phyloP scores from a whole-genome alignment of 176 grass and related monocot species.

The Elymus sibiricus region DNA sequence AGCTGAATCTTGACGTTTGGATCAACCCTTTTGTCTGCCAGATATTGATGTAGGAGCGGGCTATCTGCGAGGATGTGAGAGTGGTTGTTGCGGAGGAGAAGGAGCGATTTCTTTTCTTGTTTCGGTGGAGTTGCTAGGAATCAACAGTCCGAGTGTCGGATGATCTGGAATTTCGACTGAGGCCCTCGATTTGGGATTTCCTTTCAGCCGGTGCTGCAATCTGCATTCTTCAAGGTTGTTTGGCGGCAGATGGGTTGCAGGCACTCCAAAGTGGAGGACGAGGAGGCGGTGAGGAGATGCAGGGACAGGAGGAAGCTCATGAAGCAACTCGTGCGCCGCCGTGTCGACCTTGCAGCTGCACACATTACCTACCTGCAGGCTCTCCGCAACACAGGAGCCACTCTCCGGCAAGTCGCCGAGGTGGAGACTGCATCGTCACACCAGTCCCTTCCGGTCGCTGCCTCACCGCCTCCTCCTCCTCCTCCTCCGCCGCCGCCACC shows the following conservation, averaged over 20 bases:
- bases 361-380: slow-evolving; percentile 74
- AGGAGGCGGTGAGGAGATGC: slow-evolving; percentile 78
- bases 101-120: background rate
- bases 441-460: slow-evolving; percentile 10
- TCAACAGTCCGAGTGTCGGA: background rate
- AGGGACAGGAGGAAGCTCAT: slow-evolving; percentile 84
- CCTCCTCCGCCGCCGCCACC: background rate
- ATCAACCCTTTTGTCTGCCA: background rate
- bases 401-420: slow-evolving; percentile 78
- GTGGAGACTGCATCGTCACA: slow-evolving; percentile 53
- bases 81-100: slow-evolving; percentile 11
- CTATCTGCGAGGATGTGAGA: slow-evolving; percentile 18
- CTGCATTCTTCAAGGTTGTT: slow-evolving; percentile 12
- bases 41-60: background rate
- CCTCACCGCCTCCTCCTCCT: slow-evolving; percentile 25
- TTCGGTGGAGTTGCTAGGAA: slow-evolving; percentile 31
- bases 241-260: slow-evolving; percentile 73
- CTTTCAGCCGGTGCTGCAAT: background rate
- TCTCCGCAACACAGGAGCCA: slow-evolving; percentile 83
- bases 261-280: slow-evolving; percentile 71
- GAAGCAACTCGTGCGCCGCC: slow-evolving; percentile 71
- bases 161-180: slow-evolving; percentile 18
- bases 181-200: background rate
- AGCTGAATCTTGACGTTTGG: slow-evolving; percentile 19
- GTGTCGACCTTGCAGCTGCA: slow-evolving; percentile 61